Evolutionary conservation across 352 stramenopile genomes (phyloP), one percentile per base, ranked within the genome.

Genomic region (Peronospora belbahrii): DNA sequence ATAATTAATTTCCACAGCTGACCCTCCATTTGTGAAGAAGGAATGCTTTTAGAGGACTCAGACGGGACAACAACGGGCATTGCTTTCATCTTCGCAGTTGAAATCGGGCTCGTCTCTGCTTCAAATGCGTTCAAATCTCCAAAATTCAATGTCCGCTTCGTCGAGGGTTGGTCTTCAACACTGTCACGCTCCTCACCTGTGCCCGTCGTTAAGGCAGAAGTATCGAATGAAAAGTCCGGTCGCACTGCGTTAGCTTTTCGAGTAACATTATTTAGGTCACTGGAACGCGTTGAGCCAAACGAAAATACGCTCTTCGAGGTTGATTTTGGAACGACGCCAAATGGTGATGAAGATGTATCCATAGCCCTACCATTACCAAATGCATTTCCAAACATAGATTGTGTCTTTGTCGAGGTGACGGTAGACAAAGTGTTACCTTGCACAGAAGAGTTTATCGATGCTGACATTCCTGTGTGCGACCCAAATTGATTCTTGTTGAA

Each of bases 1-100:
- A 73, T 53, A 15, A 88, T 85, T 20, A 86, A 31, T 37, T 80
- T 83, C 76, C 76, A 88, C 18, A 88, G 30, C 32, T 83, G 70
- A 2, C 65, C 71, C 52, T 86, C 76, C 28, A 83, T 67, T 33
- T 43, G 55, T 11, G 67, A 75, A 8, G 51, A 66, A 23, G 76
- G 68, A 7, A 62, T 17, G 15, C 17, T 47, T 42, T 58, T 56
- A 18, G 38, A 42, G 17, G 28, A 1, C 6, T 63, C 40, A 24
- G 31, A 18, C 28, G 31, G 15, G 9, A 9, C 25, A 41, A 15
- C 1, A 34, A 32, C 4, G 17, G 39, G 19, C 9, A 44, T 56
- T 34, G 22, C 15, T 46, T 56, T 48, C 24, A 19, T 17, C 9
- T 43, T 59, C 9, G 27, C 38, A 30, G 19, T 35, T 10, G 40